A percentile compares a stretch with the other conserved stretches of the same genome.
Conservation (phyloP, 225 moss, liverwort and hornwort genomes). For the Takakia lepidozioides region DNA sequence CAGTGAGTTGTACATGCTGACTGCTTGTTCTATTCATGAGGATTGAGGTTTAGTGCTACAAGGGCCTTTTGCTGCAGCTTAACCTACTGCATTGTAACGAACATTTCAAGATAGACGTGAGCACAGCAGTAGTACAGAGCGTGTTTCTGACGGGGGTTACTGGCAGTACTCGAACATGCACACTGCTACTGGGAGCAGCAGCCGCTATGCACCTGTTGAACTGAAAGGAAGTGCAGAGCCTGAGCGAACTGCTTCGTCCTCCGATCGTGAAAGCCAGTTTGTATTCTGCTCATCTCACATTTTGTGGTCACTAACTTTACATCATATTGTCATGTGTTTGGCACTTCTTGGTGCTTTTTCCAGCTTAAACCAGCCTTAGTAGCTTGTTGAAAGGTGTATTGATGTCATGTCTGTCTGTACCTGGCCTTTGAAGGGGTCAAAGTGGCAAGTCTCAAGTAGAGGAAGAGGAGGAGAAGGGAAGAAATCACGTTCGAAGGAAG, state of each 20-base stretch:
- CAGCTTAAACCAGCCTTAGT: too few relatives aligned
- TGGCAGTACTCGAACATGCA: conserved; percentile 37
- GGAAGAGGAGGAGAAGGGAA: conserved; percentile 42
- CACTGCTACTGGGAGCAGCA: conserved; percentile 35
- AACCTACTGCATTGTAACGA: too few relatives aligned
- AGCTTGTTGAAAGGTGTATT: conserved; percentile 2
- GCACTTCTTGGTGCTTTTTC: too few relatives aligned
- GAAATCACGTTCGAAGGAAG: conserved; percentile 22
- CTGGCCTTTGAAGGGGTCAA: conserved; percentile 16
- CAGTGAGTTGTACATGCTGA: too few relatives aligned
- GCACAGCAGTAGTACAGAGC: too few relatives aligned
- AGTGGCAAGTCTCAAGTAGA: conserved; percentile 66
- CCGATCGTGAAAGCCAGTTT: conserved; percentile 86
- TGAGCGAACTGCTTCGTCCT: conserved; percentile 75
- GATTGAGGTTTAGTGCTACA: too few relatives aligned
- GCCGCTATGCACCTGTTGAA: conserved; percentile 24
- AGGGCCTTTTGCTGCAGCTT: too few relatives aligned
- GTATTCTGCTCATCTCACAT: conserved; percentile 8
- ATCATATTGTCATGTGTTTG: not conserved
- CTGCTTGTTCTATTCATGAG: too few relatives aligned
- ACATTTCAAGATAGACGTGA: too few relatives aligned
- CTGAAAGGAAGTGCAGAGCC: conserved; percentile 37
- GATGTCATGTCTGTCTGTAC: conserved; percentile 2
- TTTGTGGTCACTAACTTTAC: not conserved
- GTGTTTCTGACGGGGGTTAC: too few relatives aligned